phyloP scores from a whole-genome alignment of 805 yeast species.

The Saturnispora galanensis region DNA sequence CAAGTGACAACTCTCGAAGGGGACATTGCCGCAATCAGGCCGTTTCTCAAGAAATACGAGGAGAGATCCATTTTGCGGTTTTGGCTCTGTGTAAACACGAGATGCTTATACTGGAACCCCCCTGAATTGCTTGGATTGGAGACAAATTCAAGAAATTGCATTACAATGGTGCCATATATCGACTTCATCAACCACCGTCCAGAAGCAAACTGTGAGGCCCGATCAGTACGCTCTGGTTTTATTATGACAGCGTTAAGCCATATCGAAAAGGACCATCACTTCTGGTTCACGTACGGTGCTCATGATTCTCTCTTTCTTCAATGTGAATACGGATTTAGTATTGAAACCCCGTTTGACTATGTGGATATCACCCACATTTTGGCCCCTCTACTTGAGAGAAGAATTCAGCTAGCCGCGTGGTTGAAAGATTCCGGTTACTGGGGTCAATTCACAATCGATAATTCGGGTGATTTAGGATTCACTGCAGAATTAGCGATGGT shows the following conservation, averaged over 20 bases:
- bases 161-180: slow-evolving; percentile 86
- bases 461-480: neutral
- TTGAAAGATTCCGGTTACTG: neutral
- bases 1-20: slow-evolving; percentile 33
- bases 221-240: slow-evolving; percentile 40
- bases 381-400: neutral
- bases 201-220: slow-evolving; percentile 43
- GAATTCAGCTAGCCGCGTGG: neutral
- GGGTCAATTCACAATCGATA: slow-evolving; percentile 3
- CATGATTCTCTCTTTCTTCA: slow-evolving; percentile 76
- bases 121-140: slow-evolving; percentile 24
- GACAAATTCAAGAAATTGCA: slow-evolving; percentile 37
- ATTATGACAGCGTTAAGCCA: slow-evolving; percentile 32
- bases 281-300: slow-evolving; percentile 75
- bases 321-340: slow-evolving; percentile 79
- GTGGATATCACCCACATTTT: slow-evolving; percentile 46
- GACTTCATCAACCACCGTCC: slow-evolving; percentile 74
- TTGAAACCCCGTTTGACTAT: slow-evolving; percentile 43
- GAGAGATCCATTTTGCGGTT: slow-evolving; percentile 43
- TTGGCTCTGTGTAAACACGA: slow-evolving; percentile 84
- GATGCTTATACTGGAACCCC: slow-evolving; percentile 75
- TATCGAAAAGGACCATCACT: slow-evolving; percentile 39
- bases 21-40: slow-evolving; percentile 32
- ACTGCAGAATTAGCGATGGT: slow-evolving; percentile 1
- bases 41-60: slow-evolving; percentile 3